Evolutionary conservation across 495 filamentous ascomycete genomes (phyloP).

Genomic region (Penicillium pulvis): DNA sequence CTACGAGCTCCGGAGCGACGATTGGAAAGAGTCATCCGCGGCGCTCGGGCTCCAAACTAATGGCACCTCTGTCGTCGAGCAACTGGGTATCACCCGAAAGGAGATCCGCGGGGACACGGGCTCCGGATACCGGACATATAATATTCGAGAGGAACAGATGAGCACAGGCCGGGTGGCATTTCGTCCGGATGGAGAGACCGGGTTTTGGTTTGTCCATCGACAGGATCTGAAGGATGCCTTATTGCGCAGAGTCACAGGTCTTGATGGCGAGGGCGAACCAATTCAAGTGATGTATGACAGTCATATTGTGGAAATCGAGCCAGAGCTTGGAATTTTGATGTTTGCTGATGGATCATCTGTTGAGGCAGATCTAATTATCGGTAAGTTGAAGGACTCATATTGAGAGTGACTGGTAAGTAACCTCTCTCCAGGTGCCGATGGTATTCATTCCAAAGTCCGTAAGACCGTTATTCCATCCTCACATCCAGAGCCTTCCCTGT

Average conservation of each 20-base stretch:
- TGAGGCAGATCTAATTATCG: conserved; percentile 12
- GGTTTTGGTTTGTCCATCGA: conserved; percentile 13
- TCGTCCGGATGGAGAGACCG: conserved; percentile 8
- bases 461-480: conserved; percentile 7
- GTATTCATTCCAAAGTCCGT: conserved; percentile 15
- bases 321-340: conserved; percentile 8
- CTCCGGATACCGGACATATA: conserved; percentile 12
- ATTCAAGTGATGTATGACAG: conserved; percentile 6
- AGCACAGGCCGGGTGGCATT: conserved; percentile 1
- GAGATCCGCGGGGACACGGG: conserved; percentile 5
- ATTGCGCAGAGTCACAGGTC: conserved; percentile 1
- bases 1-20: conserved; percentile 11
- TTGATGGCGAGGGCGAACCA: conserved; percentile 5
- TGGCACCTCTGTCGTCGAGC: conserved; percentile 10
- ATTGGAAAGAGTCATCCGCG: conserved; percentile 10
- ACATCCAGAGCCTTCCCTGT: conserved; percentile 10
- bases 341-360: conserved; percentile 6
- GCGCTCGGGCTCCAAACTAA: conserved; percentile 6
- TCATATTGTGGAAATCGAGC: conserved; percentile 11
- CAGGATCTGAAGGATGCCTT: conserved; percentile 14
- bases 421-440: conserved; percentile 5
- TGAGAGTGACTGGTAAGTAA: background rate
- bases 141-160: conserved; percentile 9
- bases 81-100: conserved; percentile 14
- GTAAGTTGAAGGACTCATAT: conserved; percentile 1